Evolutionary conservation across 1,284 basidiomycete genomes (phyloP), one percentile per base, ranked within the genome.

Genomic region (Malassezia japonica): DNA sequence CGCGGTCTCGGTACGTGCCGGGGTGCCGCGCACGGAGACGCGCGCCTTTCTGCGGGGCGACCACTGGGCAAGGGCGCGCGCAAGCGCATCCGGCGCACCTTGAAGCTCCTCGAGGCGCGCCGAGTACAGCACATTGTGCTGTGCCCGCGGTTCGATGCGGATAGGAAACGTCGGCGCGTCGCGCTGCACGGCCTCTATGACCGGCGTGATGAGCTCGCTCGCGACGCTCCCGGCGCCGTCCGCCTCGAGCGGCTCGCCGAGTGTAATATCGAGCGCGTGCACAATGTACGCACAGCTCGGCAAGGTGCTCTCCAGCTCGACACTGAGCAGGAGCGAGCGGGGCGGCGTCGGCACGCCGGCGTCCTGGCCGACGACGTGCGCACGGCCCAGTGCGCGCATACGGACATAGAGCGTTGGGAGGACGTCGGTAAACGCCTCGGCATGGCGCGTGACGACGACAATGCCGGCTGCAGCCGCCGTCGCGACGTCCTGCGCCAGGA

Each of bases 251-350:
- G 35, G 10, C 15, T 5, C 45, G 27, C 39, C 46, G 5, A 54
- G 24, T 0, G 41, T n/a, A 8, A 54, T 20, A 6, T 24, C 15
- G 6, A 54, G 23, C 7, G 12, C 27, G 21, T 54, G 40, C 18
- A 54, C 24, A 3, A 29, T 8, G 8, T 44, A 46, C 5, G 38
- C 15, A 13, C 24, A 9, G 6, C 36, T 8, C 1, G 7, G 6
- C 35, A 53, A 40, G 3, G 54, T 41, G 27, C 56, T 62, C 29
- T 64, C 59, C 33, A 65, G 49, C 44, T 65, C 60, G 40, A 65
- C 56, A 29, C 52, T 59, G 27, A 65, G 50, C 2, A 65, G 46
- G 3, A 62, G 40, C 10, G 45, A 24, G 20, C 48, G 54, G 20
- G 35, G 27, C n/a, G 55, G 16, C 1, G 12, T 6, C 20, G 31